Conservation (phyloP, 768 basidiomycete species). For the Leccinum aurantiacum region DNA sequence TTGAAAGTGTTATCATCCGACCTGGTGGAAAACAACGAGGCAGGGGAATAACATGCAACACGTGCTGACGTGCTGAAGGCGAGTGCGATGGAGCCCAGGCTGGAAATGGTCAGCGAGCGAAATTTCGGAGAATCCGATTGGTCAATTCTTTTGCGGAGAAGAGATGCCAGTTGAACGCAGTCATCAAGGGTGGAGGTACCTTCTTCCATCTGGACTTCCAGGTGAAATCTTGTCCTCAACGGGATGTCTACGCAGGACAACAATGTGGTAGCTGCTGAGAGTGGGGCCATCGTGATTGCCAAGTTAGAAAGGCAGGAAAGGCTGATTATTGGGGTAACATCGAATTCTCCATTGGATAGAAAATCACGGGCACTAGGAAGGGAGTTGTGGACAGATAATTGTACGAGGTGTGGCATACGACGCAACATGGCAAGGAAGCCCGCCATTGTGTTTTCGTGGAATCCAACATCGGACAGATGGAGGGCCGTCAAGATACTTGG, state of each 20-base stretch:
- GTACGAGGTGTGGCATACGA: background rate
- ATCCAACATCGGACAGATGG: background rate
- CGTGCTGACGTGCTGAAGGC: background rate
- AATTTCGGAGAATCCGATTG: background rate
- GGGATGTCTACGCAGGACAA: background rate
- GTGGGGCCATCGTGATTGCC: background rate
- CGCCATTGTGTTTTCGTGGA: background rate
- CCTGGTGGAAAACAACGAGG: background rate
- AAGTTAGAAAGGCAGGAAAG: background rate
- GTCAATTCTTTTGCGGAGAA: background rate
- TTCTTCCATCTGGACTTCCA: background rate
- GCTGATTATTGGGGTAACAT: background rate
- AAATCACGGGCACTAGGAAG: background rate
- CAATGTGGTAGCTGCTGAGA: background rate
- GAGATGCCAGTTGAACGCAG: background rate
- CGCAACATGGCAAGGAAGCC: background rate
- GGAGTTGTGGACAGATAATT: background rate
- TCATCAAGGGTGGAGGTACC: background rate
- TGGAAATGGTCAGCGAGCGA: background rate
- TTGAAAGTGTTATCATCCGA: background rate
- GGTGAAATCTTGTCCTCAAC: background rate
- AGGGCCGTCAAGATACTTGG: background rate
- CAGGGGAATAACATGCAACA: background rate
- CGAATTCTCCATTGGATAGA: background rate
- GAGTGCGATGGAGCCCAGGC: background rate